A percentile compares a stretch with the other conserved stretches of the same genome.
These are phyloP conservation scores for Diatrype stigma DNA, from an alignment of 2,329 filamentous ascomycete species.

Conservation along the genomic window DNA sequence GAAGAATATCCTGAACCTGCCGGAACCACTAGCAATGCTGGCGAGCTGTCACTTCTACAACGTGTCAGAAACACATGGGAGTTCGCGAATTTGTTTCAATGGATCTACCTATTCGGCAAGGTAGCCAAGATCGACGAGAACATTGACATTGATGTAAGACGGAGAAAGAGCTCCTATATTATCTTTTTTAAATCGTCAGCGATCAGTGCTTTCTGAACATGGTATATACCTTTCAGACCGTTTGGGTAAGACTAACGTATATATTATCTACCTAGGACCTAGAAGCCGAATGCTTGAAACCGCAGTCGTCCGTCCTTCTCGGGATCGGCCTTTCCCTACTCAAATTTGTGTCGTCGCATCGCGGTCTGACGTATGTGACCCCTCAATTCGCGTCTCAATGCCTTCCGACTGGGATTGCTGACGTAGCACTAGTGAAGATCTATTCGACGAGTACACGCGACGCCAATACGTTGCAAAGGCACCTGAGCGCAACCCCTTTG, in stretches of 20 bases:
- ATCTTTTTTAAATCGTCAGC: constrained; percentile 2
- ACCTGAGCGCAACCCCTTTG: constrained; percentile 78
- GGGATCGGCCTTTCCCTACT: constrained; percentile 83
- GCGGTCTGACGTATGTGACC: constrained; percentile 75
- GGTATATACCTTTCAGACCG: background rate
- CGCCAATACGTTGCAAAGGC: constrained; percentile 84
- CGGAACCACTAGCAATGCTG: constrained; percentile 15
- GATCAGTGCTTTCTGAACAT: background rate
- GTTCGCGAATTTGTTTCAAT: constrained; percentile 91
- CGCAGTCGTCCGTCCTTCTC: constrained; percentile 67
- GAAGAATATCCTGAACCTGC: constrained; percentile 18
- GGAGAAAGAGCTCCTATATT: background rate
- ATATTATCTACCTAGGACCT: constrained; percentile 58
- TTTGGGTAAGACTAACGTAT: background rate
- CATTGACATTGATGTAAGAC: constrained; percentile 79
- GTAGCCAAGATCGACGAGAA: constrained; percentile 85
- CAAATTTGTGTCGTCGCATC: constrained; percentile 91
- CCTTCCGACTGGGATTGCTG: constrained; percentile 18
- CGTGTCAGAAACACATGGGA: constrained; percentile 89
- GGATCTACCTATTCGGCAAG: constrained; percentile 85
- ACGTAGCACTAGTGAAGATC: constrained; percentile 58
- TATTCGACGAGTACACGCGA: constrained; percentile 90
- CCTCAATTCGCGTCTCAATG: constrained; percentile 1
- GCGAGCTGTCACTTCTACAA: constrained; percentile 46
- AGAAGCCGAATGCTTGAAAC: constrained; percentile 82